Percentiles rank a stretch among this genome's conserved stretches.
These are phyloP conservation scores for Claviceps digitariae DNA, from an alignment of 2,329 filamentous ascomycete genomes.

Conservation along the genomic window DNA sequence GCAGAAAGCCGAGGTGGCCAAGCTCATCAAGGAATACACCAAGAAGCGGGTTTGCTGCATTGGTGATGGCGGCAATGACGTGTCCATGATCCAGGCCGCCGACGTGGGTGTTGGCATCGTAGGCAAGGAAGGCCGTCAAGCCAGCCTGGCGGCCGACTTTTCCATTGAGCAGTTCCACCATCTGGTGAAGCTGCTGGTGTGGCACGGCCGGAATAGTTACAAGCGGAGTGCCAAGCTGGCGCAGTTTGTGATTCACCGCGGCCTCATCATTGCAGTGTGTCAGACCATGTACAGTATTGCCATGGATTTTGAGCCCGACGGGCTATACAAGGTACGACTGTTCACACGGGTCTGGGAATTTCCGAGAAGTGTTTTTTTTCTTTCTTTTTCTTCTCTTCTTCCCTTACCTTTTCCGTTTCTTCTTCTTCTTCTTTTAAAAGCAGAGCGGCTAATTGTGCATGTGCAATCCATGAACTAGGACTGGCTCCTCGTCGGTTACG, in stretches of 20 bases:
- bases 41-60: conserved; percentile 96
- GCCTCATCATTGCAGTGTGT: conserved; percentile 86
- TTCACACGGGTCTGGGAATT: too few species aligned
- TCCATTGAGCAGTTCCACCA: conserved; percentile 93
- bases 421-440: too few species aligned
- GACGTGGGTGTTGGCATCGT: conserved; percentile 97
- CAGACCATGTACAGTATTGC: conserved; percentile 97
- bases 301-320: conserved; percentile 81
- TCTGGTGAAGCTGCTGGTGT: conserved; percentile 91
- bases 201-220: conserved; percentile 96
- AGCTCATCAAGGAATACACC: conserved; percentile 78
- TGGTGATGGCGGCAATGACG: conserved; percentile 94
- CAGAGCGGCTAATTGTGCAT: conserved; percentile 15
- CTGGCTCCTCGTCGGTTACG: conserved; percentile 94
- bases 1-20: conserved; percentile 89
- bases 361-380: background rate
- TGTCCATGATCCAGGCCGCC: conserved; percentile 97
- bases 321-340: conserved; percentile 58
- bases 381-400: too few species aligned
- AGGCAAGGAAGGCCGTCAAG: conserved; percentile 92
- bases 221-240: conserved; percentile 90
- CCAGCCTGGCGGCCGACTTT: conserved; percentile 89
- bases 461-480: conserved; percentile 39
- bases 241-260: conserved; percentile 96
- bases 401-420: background rate